A percentile compares a stretch with the other conserved stretches of the same genome.
Conservation (phyloP, 305 asterid species). For the Caryopteris hybrid region DNA sequence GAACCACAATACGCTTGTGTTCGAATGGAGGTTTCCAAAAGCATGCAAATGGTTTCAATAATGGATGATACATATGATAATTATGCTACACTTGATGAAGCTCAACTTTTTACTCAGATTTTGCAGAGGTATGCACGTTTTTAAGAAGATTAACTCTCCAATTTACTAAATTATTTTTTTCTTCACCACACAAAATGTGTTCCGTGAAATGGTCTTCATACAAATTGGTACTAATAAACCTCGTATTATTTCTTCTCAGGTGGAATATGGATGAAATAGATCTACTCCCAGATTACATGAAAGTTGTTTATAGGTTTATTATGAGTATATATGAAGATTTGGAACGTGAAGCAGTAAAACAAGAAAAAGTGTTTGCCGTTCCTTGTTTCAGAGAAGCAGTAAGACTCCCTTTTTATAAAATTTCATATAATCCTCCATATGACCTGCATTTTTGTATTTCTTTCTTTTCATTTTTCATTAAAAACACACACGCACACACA, state of each 20-base stretch:
- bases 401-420: not conserved
- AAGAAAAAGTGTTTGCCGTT: constrained; percentile 5
- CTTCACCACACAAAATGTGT: no score
- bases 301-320: constrained; percentile 19
- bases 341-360: constrained; percentile 4
- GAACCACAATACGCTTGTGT: constrained; percentile 1
- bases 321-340: constrained; percentile 8
- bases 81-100: constrained; percentile 3
- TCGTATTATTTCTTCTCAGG: not conserved
- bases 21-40: not conserved
- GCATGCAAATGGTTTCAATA: not conserved
- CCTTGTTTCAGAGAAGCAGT: constrained; percentile 27
- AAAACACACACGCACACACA: no score
- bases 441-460: no score
- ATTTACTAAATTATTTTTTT: no score
- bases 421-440: no score
- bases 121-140: constrained; percentile 1
- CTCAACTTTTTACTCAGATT: not conserved
- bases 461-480: no score
- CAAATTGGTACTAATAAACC: no score
- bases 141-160: no score
- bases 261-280: constrained; percentile 25
- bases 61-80: constrained; percentile 3
- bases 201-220: no score
- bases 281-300: constrained; percentile 27